Conservation (phyloP, 768 basidiomycete species). For the Chlorophyllum brunneum region DNA sequence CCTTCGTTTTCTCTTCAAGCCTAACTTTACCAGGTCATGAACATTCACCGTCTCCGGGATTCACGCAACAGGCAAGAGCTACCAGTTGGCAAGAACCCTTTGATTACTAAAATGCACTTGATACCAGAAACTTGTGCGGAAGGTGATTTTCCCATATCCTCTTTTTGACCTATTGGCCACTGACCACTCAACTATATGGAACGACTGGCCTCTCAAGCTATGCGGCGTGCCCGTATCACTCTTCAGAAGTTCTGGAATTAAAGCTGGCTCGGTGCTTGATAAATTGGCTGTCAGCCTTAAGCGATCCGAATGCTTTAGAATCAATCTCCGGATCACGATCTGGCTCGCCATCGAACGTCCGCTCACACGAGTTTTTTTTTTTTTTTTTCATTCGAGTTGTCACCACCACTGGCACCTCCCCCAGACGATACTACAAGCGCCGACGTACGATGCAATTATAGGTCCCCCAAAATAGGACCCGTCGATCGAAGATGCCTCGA, state of each 20-base stretch:
- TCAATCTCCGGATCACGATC: conserved; percentile 2
- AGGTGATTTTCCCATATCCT: background rate
- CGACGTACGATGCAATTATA: background rate
- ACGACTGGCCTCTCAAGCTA: background rate
- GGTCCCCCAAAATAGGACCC: conserved; percentile 1
- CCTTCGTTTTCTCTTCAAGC: conserved; percentile 1
- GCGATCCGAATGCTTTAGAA: conserved; percentile 3
- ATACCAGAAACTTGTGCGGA: background rate
- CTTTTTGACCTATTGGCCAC: background rate
- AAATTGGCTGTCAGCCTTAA: conserved; percentile 8
- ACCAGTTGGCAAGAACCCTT: background rate
- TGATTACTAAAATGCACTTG: background rate
- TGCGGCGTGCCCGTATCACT: background rate
- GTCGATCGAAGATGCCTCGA: conserved; percentile 8
- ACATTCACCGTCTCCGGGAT: conserved; percentile 7
- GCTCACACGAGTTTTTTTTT: background rate
- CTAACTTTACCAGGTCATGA: conserved; percentile 1
- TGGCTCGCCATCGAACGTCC: background rate
- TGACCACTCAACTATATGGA: background rate
- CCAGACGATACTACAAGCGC: background rate
- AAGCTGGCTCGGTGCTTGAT: conserved; percentile 9
- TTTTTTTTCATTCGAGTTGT: background rate
- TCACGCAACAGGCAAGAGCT: background rate
- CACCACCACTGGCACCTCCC: background rate
- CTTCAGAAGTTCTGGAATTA: conserved; percentile 4